Conservation (phyloP, 768 basidiomycete species). For the Mycena alexandri region DNA sequence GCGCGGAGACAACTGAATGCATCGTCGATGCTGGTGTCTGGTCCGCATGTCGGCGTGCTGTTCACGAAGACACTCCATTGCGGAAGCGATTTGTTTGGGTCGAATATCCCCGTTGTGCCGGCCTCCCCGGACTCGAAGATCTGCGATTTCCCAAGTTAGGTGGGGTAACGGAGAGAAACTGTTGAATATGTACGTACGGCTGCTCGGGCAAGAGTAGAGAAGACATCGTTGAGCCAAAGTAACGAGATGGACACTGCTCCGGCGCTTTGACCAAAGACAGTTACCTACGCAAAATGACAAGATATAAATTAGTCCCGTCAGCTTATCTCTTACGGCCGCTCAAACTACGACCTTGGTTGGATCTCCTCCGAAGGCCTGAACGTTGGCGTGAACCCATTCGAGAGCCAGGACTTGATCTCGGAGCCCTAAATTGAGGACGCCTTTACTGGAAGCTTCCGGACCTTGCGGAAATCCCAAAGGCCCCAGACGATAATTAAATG, state of each 20-base stretch:
- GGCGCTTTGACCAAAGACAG: conserved; percentile 52
- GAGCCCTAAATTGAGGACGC: conserved; percentile 46
- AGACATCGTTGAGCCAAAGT: conserved; percentile 40
- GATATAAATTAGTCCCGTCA: not conserved
- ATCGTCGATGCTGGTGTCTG: conserved; percentile 28
- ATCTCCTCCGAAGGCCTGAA: conserved; percentile 55
- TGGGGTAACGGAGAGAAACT: not conserved
- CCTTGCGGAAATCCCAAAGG: conserved; percentile 55
- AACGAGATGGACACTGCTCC: conserved; percentile 49
- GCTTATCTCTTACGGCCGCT: not conserved
- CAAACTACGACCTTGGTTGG: conserved; percentile 41
- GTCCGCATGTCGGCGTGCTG: conserved; percentile 27
- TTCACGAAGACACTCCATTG: conserved; percentile 30
- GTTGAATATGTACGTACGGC: conserved; percentile 25
- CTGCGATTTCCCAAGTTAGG: not conserved
- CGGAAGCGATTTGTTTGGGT: conserved; percentile 38
- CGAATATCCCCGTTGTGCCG: conserved; percentile 39
- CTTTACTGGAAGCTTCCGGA: conserved; percentile 41
- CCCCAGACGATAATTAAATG: conserved; percentile 35
- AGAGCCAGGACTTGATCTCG: conserved; percentile 46
- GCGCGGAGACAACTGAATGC: conserved; percentile 19
- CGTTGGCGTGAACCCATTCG: conserved; percentile 59
- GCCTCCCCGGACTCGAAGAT: conserved; percentile 42
- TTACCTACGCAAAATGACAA: conserved; percentile 41
- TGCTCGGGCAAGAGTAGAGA: conserved; percentile 37